A percentile compares a stretch with the other conserved stretches of the same genome.
Evolutionary conservation across 2,329 filamentous ascomycete genomes (phyloP).

Genomic region (Herpotrichia juniperi): DNA sequence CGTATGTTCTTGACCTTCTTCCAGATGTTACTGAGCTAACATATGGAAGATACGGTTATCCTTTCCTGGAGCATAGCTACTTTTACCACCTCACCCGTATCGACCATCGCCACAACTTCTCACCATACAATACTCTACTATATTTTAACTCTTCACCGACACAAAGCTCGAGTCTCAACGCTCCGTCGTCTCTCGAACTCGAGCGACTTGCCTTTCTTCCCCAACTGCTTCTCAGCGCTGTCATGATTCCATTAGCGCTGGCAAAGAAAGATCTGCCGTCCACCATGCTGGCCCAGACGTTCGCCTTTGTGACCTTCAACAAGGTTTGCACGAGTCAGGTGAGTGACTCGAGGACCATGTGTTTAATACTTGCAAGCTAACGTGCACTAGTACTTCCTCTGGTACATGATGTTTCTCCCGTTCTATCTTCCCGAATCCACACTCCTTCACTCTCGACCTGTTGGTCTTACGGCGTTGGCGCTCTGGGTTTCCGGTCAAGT

Average conservation of each 20-base stretch:
- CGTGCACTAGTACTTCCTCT: constrained; percentile 82
- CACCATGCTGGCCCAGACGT: constrained; percentile 92
- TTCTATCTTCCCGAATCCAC: constrained; percentile 86
- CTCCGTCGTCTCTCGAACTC: constrained; percentile 54
- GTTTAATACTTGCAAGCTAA: background rate
- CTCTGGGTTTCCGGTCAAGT: constrained; percentile 80
- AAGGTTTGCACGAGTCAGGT: constrained; percentile 99
- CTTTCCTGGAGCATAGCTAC: constrained; percentile 89
- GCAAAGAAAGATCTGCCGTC: constrained; percentile 82
- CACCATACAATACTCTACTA: constrained; percentile 89
- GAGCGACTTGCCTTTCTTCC: constrained; percentile 89
- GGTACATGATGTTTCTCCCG: constrained; percentile 94
- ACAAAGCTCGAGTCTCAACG: constrained; percentile 29
- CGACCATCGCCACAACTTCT: constrained; percentile 98
- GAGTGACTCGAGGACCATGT: constrained; percentile 40
- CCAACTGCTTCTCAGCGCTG: constrained; percentile 78
- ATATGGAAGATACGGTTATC: constrained; percentile 69
- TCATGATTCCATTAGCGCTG: constrained; percentile 76
- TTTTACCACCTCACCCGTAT: constrained; percentile 91
- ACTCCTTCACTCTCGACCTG: constrained; percentile 63
- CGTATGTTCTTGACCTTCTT: constrained; percentile 56
- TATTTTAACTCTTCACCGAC: constrained; percentile 76
- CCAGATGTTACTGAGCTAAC: constrained; percentile 1
- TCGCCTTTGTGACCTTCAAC: constrained; percentile 97
- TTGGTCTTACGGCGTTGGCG: constrained; percentile 69